phyloP scores from a whole-genome alignment of 352 stramenopile species.

The Phytophthora agathidicida region DNA sequence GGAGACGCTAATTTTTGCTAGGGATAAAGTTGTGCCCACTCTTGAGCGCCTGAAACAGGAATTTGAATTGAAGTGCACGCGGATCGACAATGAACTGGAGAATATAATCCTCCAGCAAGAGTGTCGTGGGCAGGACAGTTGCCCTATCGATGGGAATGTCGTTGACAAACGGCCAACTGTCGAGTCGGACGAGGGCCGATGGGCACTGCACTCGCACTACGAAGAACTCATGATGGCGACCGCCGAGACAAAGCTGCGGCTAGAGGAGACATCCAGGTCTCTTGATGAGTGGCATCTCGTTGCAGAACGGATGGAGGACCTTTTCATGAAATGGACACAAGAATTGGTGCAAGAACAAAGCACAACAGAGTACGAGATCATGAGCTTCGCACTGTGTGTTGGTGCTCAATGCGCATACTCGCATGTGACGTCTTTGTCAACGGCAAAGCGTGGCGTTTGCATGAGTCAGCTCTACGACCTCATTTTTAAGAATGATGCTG shows the following conservation, averaged over 20 bases:
- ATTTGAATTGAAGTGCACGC: conserved; percentile 3
- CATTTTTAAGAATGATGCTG: not conserved
- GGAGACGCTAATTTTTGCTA: conserved; percentile 14
- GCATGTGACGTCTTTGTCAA: conserved; percentile 1
- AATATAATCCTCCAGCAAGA: not conserved
- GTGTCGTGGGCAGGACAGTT: not conserved
- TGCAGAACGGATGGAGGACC: conserved; percentile 1
- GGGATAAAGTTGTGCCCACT: conserved; percentile 21
- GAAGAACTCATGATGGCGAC: conserved; percentile 37
- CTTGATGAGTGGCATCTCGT: conserved; percentile 21
- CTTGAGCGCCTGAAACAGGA: conserved; percentile 4
- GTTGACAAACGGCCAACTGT: not conserved
- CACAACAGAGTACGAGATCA: conserved; percentile 3
- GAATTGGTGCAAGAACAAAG: conserved; percentile 13
- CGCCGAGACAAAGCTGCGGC: conserved; percentile 14
- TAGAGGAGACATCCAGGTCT: conserved; percentile 8
- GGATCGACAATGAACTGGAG: conserved; percentile 11
- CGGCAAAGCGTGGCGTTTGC: not conserved
- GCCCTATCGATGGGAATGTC: not conserved
- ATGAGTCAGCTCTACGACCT: not conserved
- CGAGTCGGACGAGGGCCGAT: conserved; percentile 6
- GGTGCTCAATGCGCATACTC: conserved; percentile 12
- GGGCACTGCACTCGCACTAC: conserved; percentile 2
- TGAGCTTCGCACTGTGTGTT: not conserved
- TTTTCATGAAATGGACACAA: conserved; percentile 17